These are phyloP conservation scores for Blastobotrys parvus DNA, from an alignment of 805 yeast genomes.

Conservation along the genomic window DNA sequence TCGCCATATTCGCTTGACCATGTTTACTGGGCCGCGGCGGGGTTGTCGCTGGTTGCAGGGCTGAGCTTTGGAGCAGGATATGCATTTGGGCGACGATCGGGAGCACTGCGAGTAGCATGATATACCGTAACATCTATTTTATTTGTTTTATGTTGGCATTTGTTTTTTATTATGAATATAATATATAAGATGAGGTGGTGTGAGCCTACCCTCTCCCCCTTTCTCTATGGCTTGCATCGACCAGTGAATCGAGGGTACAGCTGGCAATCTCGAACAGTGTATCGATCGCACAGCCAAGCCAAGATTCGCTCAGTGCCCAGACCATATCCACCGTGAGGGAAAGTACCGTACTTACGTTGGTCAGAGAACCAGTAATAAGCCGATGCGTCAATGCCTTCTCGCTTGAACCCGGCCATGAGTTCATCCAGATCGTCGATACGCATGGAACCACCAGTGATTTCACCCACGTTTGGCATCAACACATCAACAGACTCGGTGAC, in stretches of 20 bases:
- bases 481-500: slow-evolving; percentile 98
- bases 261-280: slow-evolving; percentile 96
- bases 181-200: no score
- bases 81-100: slow-evolving; percentile 6
- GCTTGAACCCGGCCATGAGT: slow-evolving; percentile 79
- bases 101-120: not conserved
- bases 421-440: slow-evolving; percentile 80
- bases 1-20: no score
- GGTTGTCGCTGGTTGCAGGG: slow-evolving; percentile 6
- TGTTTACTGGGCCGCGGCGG: slow-evolving; percentile 1
- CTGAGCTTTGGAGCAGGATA: slow-evolving; percentile 6
- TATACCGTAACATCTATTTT: not conserved
- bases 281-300: slow-evolving; percentile 97
- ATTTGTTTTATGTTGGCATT: not conserved
- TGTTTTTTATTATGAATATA: not conserved
- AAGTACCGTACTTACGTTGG: slow-evolving; percentile 93
- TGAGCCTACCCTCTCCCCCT: no score
- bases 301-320: slow-evolving; percentile 95
- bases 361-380: slow-evolving; percentile 96
- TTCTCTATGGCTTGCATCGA: slow-evolving; percentile 80
- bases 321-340: slow-evolving; percentile 99
- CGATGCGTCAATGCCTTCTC: slow-evolving; percentile 77
- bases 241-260: slow-evolving; percentile 97
- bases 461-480: slow-evolving; percentile 98
- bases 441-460: slow-evolving; percentile 98